Percentiles rank a stretch among this genome's conserved stretches.
These are phyloP conservation scores for Euphrasia confusa DNA, from an alignment of 257 asterid species.

Conservation along the genomic window DNA sequence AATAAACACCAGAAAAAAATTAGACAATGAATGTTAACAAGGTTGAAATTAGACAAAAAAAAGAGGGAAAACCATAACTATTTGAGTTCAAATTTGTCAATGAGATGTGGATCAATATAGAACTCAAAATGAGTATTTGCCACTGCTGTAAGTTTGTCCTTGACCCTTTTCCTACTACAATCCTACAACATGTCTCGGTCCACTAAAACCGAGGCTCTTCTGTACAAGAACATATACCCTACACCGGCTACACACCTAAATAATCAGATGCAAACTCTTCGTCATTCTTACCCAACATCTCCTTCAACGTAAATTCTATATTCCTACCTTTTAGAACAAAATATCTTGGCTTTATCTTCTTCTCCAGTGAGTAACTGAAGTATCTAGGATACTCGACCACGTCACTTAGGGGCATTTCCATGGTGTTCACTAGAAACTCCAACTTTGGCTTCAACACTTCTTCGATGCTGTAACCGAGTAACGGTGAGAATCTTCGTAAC, in stretches of 20 bases:
- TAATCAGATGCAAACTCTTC: slow-evolving; percentile 70
- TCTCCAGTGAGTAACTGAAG: slow-evolving; percentile 93
- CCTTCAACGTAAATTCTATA: slow-evolving; percentile 52
- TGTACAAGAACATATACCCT: slow-evolving; percentile 10
- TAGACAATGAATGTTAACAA: no score
- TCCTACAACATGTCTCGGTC: no score
- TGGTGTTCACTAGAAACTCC: slow-evolving; percentile 58
- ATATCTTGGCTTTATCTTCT: slow-evolving; percentile 85
- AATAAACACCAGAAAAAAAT: no score
- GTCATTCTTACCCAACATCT: slow-evolving; percentile 84
- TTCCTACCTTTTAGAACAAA: slow-evolving; percentile 62
- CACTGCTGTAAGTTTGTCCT: no score
- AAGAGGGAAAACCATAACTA: no score
- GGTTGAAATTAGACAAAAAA: no score
- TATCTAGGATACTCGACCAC: slow-evolving; percentile 89
- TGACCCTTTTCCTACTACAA: no score
- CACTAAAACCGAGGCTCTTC: background rate
- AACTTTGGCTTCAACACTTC: slow-evolving; percentile 74
- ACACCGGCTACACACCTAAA: slow-evolving; percentile 23
- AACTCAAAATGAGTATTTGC: no score
- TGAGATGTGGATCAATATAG: no score
- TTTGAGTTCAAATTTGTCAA: no score
- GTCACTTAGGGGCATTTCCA: slow-evolving; percentile 60
- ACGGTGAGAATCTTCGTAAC: slow-evolving; percentile 78
- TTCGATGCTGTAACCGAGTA: slow-evolving; percentile 81